Percentiles rank a stretch among this genome's conserved stretches.
phyloP scores from a whole-genome alignment of 805 yeast genomes.

The Metschnikowia chrysomelidarum region DNA sequence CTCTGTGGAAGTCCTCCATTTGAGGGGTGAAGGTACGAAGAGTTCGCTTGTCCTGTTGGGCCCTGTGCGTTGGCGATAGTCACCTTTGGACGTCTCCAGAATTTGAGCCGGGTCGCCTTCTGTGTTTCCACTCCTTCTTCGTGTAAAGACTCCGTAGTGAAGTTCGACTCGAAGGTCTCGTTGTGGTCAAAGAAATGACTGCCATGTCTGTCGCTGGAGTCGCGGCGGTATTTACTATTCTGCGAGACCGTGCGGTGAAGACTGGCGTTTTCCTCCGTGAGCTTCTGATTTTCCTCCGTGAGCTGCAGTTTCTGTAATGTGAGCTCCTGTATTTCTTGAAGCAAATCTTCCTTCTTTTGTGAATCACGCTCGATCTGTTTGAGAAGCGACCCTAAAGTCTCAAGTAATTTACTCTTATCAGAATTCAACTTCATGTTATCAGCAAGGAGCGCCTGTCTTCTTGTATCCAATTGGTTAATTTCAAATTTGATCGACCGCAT shows the following conservation, averaged over 20 bases:
- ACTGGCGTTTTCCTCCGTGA: conserved; percentile 5
- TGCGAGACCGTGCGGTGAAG: conserved; percentile 5
- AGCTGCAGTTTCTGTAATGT: conserved; percentile 46
- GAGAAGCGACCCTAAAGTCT: conserved; percentile 38
- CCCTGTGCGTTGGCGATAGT: conserved; percentile 18
- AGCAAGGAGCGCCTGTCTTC: conserved; percentile 22
- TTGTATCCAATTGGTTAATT: conserved; percentile 33
- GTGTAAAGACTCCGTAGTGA: conserved; percentile 9
- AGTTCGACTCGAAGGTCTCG: conserved; percentile 11
- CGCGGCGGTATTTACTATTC: not conserved
- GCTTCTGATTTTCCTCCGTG: conserved; percentile 19
- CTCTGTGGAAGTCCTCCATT: conserved; percentile 2
- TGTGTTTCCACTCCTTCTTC: conserved; percentile 32
- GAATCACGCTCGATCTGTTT: conserved; percentile 41
- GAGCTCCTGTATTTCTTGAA: conserved; percentile 53
- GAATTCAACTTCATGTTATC: conserved; percentile 27
- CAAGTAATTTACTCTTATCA: conserved; percentile 33
- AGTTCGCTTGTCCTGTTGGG: conserved; percentile 5
- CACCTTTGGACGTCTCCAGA: conserved; percentile 45
- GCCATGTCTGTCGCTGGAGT: conserved; percentile 1
- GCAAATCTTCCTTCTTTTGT: conserved; percentile 41
- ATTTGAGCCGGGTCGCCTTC: conserved; percentile 42
- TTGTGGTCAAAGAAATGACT: conserved; percentile 10
- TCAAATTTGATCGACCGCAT: conserved; percentile 39
- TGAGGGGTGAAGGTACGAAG: not conserved